Conservation (phyloP, 257 asterid genomes). For the Nicotiana noctiflora region DNA sequence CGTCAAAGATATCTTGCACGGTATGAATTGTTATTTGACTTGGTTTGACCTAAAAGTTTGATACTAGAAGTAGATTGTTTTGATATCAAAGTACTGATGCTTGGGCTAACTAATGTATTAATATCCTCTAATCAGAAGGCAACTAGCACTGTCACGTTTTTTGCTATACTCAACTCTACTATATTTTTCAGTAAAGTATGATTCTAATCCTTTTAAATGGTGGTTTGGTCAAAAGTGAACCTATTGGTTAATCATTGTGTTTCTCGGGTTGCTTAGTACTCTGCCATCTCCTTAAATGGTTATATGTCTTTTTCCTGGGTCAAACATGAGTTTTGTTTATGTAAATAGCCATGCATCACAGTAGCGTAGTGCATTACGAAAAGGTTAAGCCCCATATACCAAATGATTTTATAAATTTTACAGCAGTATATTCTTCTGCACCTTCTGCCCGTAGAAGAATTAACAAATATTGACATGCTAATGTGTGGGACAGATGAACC, state of each 20-base stretch:
- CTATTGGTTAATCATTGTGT: not conserved
- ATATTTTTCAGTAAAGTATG: not conserved
- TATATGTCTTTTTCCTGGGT: not conserved
- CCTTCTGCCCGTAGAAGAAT: not conserved
- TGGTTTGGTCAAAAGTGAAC: not conserved
- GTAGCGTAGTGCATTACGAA: not conserved
- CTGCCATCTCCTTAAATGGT: not conserved
- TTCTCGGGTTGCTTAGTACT: not conserved
- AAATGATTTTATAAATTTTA: not conserved
- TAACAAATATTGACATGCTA: not conserved
- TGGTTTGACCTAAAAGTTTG: not conserved
- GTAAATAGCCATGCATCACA: not conserved
- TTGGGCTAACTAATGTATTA: not conserved
- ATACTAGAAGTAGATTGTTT: not conserved
- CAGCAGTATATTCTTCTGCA: not conserved
- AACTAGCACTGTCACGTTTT: not conserved
- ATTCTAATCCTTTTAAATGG: not conserved
- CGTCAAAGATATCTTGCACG: constrained; percentile 85
- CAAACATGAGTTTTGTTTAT: not conserved
- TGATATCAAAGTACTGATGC: not conserved
- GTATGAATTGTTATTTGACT: constrained; percentile 32
- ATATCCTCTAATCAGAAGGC: not conserved
- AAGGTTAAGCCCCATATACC: not conserved
- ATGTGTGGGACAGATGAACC: not conserved
- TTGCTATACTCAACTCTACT: not conserved